phyloP scores from a whole-genome alignment of 495 filamentous ascomycete species.

The Thozetella sp. region DNA sequence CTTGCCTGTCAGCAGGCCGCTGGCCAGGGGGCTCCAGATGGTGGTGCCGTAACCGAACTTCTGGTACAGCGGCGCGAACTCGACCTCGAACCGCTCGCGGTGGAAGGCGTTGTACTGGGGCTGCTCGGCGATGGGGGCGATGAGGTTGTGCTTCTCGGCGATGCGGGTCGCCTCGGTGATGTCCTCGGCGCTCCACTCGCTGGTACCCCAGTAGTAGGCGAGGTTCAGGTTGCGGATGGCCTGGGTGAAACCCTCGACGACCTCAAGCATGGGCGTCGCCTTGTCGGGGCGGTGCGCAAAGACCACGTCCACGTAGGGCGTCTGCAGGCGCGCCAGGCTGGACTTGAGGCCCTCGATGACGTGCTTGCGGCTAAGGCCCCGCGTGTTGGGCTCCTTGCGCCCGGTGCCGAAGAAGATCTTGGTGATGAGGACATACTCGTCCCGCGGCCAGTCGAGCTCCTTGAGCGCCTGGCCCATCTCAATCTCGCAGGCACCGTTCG shows the following conservation, averaged over 20 bases:
- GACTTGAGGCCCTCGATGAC: conserved; percentile 68
- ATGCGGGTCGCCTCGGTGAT: conserved; percentile 76
- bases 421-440: conserved; percentile 84
- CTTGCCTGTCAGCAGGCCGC: conserved; percentile 75
- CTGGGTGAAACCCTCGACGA: conserved; percentile 83
- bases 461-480: conserved; percentile 74
- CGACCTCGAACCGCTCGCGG: conserved; percentile 74
- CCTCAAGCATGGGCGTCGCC: conserved; percentile 84
- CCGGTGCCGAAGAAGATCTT: conserved; percentile 58
- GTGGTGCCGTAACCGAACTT: conserved; percentile 71
- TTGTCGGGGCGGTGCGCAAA: conserved; percentile 86
- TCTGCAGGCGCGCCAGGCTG: conserved; percentile 66
- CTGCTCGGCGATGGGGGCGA: conserved; percentile 84
- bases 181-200: conserved; percentile 82
- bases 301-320: conserved; percentile 79
- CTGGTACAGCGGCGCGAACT: conserved; percentile 67
- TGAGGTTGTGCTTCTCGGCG: conserved; percentile 73
- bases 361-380: conserved; percentile 82
- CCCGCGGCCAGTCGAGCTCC: conserved; percentile 72
- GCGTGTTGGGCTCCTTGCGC: conserved; percentile 59
- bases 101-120: conserved; percentile 80
- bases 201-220: conserved; percentile 90
- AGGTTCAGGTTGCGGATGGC: conserved; percentile 72
- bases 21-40: conserved; percentile 69
- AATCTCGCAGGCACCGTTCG: conserved; percentile 69